Evolutionary conservation across 192 early-diverging fungal species (phyloP).

Genomic region (Podila verticillata): DNA sequence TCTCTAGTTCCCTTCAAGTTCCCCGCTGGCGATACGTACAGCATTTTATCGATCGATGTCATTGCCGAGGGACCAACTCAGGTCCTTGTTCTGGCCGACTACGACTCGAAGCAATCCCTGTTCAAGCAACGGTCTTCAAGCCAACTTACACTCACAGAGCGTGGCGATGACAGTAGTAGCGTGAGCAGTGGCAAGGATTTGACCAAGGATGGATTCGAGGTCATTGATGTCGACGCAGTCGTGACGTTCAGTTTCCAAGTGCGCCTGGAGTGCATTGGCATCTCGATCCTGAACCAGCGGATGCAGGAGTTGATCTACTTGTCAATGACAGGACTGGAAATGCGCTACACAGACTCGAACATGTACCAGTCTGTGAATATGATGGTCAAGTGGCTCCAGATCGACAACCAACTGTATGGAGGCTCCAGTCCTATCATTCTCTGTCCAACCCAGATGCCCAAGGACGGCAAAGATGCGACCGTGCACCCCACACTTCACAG

Average conservation of each 20-base stretch:
- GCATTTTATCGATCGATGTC: slow-evolving; percentile 77
- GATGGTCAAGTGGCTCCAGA: slow-evolving; percentile 89
- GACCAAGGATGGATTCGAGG: slow-evolving; percentile 59
- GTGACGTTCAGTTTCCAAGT: slow-evolving; percentile 72
- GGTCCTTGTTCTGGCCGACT: slow-evolving; percentile 74
- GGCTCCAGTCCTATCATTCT: slow-evolving; percentile 91
- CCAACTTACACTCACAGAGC: slow-evolving; percentile 20
- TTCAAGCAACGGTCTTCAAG: slow-evolving; percentile 59
- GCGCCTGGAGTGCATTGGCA: slow-evolving; percentile 87
- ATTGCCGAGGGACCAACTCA: slow-evolving; percentile 75
- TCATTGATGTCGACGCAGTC: slow-evolving; percentile 60
- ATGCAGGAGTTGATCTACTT: slow-evolving; percentile 90
- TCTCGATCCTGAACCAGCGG: slow-evolving; percentile 85
- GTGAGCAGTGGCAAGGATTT: slow-evolving; percentile 15
- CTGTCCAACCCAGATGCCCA: slow-evolving; percentile 89
- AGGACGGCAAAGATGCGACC: slow-evolving; percentile 68
- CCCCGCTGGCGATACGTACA: slow-evolving; percentile 58
- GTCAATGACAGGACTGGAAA: slow-evolving; percentile 78
- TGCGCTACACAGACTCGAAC: slow-evolving; percentile 83
- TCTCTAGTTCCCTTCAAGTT: slow-evolving; percentile 86
- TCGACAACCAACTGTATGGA: slow-evolving; percentile 96
- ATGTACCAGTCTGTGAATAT: slow-evolving; percentile 82
- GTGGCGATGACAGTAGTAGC: slow-evolving; percentile 16
- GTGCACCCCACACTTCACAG: slow-evolving; percentile 71
- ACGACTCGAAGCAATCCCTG: slow-evolving; percentile 69